Evolutionary conservation across 495 filamentous ascomycete genomes (phyloP).

Genomic region (Lasiosphaeria hispida): DNA sequence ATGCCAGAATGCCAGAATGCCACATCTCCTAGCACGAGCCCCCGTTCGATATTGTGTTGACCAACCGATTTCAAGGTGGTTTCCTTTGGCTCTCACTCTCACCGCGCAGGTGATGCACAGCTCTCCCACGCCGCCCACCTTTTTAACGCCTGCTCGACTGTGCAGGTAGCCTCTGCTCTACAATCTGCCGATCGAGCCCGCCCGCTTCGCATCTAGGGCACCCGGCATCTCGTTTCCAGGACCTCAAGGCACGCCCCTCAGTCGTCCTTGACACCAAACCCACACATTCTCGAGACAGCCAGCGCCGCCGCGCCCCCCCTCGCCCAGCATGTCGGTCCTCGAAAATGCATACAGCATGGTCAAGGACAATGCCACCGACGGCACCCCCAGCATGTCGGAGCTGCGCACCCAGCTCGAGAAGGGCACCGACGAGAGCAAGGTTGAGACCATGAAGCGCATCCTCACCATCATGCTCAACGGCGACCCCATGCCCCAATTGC

Average conservation of each 20-base stretch:
- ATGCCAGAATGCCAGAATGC: slow-evolving; percentile 32
- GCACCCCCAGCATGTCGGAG: slow-evolving; percentile 81
- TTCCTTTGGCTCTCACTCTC: slow-evolving; percentile 18
- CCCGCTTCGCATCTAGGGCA: slow-evolving; percentile 6
- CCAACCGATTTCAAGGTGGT: slow-evolving; percentile 25
- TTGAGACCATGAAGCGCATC: slow-evolving; percentile 98
- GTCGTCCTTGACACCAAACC: not conserved
- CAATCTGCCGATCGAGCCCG: slow-evolving; percentile 11
- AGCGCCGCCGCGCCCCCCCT: slow-evolving; percentile 17
- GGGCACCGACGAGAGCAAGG: slow-evolving; percentile 92
- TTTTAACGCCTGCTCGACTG: slow-evolving; percentile 12
- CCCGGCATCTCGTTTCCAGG: not conserved
- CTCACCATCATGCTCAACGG: slow-evolving; percentile 97
- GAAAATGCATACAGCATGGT: slow-evolving; percentile 93
- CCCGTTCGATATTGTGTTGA: slow-evolving; percentile 27
- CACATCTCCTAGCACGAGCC: slow-evolving; percentile 34
- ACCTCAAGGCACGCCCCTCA: not conserved
- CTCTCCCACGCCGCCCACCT: slow-evolving; percentile 21
- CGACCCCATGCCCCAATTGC: slow-evolving; percentile 87
- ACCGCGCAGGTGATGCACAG: slow-evolving; percentile 28
- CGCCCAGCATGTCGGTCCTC: slow-evolving; percentile 84
- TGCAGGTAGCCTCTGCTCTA: slow-evolving; percentile 10
- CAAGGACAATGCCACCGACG: slow-evolving; percentile 89
- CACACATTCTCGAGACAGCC: slow-evolving; percentile 12
- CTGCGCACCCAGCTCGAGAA: slow-evolving; percentile 94